Evolutionary conservation across 176 grass and related monocot species (phyloP).

Genomic region (Puya raimondii): DNA sequence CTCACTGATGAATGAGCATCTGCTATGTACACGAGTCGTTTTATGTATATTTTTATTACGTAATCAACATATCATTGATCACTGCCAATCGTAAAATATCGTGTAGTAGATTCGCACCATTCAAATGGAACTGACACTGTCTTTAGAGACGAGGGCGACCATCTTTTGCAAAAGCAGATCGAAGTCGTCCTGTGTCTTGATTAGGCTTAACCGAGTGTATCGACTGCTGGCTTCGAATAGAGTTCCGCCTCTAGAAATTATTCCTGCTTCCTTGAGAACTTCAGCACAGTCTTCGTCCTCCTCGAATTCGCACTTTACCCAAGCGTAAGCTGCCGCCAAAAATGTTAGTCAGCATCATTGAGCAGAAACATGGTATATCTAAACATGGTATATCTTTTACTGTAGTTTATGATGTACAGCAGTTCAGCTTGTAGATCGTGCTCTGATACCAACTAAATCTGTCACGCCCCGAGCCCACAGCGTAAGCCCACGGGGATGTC

Average conservation of each 20-base stretch:
- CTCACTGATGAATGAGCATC: too few relatives aligned
- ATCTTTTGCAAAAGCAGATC: conserved; percentile 49
- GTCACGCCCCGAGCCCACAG: too few relatives aligned
- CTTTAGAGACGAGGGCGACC: conserved; percentile 36
- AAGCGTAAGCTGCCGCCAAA: conserved; percentile 51
- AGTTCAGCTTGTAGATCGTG: too few relatives aligned
- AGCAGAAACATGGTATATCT: too few relatives aligned
- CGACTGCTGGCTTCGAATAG: not conserved
- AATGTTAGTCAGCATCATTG: too few relatives aligned
- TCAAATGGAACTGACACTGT: conserved; percentile 13
- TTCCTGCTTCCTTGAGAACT: conserved; percentile 34
- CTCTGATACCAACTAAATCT: too few relatives aligned
- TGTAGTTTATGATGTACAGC: too few relatives aligned
- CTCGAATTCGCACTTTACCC: conserved; percentile 65
- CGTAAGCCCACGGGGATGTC: too few relatives aligned
- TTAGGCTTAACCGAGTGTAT: conserved; percentile 53
- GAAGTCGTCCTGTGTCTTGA: conserved; percentile 57
- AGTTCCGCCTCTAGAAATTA: conserved; percentile 32
- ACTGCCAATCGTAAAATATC: not conserved
- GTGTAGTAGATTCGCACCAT: not conserved
- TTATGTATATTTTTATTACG: too few relatives aligned
- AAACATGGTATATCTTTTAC: too few relatives aligned
- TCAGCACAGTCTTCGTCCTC: conserved; percentile 49
- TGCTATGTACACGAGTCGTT: too few relatives aligned
- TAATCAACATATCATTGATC: conserved; percentile 17